Percentiles rank a stretch among this genome's conserved stretches.
Conservation (phyloP, 73 alveolate genomes). For the Uronychia setigera region DNA sequence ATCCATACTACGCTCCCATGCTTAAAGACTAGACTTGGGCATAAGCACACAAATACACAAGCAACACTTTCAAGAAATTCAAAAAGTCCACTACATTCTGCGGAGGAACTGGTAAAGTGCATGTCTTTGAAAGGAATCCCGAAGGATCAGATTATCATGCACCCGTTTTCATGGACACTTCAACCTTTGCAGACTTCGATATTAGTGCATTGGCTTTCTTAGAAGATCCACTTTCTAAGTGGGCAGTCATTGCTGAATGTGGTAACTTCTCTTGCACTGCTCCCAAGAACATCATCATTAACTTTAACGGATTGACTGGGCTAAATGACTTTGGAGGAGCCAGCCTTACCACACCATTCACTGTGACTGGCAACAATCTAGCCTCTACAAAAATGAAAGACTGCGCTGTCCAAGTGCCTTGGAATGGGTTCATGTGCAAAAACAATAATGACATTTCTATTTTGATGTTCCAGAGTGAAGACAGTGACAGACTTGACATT, state of each 20-base stretch:
- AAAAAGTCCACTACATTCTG: background rate
- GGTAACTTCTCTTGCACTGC: slow-evolving; percentile 58
- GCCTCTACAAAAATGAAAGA: background rate
- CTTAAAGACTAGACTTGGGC: background rate
- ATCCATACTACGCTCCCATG: background rate
- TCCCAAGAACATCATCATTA: slow-evolving; percentile 13
- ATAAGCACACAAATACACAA: background rate
- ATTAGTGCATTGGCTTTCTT: slow-evolving; percentile 16
- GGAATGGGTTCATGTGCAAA: slow-evolving; percentile 6
- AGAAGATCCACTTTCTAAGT: background rate
- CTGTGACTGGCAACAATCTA: background rate
- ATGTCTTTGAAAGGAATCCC: background rate
- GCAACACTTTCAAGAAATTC: background rate
- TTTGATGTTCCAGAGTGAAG: background rate
- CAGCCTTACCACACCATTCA: background rate
- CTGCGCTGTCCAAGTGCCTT: background rate
- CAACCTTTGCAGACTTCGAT: background rate
- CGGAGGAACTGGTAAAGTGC: background rate
- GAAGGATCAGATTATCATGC: background rate
- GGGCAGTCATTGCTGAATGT: slow-evolving; percentile 26
- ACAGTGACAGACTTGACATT: background rate
- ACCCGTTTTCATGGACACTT: background rate
- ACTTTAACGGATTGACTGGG: background rate
- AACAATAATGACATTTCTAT: background rate
- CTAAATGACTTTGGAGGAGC: background rate